Evolutionary conservation across 441 rosid species (phyloP).

Genomic region (Cnidoscolus chayamansa): DNA sequence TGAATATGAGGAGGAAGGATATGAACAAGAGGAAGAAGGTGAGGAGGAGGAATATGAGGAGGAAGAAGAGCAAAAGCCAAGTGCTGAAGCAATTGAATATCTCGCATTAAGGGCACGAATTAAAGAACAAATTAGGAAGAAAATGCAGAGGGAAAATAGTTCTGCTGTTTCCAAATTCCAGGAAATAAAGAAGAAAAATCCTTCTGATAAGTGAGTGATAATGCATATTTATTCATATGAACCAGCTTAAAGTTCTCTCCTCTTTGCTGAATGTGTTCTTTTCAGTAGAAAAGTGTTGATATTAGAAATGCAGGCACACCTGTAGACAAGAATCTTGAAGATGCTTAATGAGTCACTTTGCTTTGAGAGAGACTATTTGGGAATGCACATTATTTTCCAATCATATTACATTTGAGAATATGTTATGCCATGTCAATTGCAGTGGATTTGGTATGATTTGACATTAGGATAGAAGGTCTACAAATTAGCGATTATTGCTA

Average conservation of each 20-base stretch:
- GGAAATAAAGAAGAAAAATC: constrained; percentile 43
- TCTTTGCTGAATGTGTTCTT: background rate
- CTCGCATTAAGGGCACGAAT: constrained; percentile 60
- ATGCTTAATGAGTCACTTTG: background rate
- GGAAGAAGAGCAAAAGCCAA: constrained; percentile 53
- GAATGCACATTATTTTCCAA: background rate
- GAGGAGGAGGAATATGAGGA: constrained; percentile 39
- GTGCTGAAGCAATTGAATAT: constrained; percentile 61
- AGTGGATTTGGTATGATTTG: background rate
- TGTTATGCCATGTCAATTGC: background rate
- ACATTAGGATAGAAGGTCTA: background rate
- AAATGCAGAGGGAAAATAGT: constrained; percentile 43
- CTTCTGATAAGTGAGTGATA: constrained; percentile 56
- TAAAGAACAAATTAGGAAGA: constrained; percentile 58
- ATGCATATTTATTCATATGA: background rate
- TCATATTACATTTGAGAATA: background rate
- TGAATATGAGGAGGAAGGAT: constrained; percentile 62
- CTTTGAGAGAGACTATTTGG: background rate
- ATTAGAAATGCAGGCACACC: background rate
- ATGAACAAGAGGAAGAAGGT: constrained; percentile 36
- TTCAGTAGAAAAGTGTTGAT: background rate
- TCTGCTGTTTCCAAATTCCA: constrained; percentile 38
- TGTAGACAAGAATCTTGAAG: background rate
- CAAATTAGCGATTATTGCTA: background rate
- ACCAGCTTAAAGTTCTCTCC: background rate